A percentile compares a stretch with the other conserved stretches of the same genome.
Conservation (phyloP, 176 grass and related monocot species). For the barley (Hordeum vulgare) region MorexV3_pseudomolecules_assembly NC_058522.1:117174309-117174808, state of each 20-base stretch:
- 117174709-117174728: slow-evolving; percentile 75
- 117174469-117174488: slow-evolving; percentile 91
- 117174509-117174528: slow-evolving; percentile 17
- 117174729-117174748: slow-evolving; percentile 61
- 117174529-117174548: slow-evolving; percentile 20
- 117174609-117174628: slow-evolving; percentile 93
- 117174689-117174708: slow-evolving; percentile 57
- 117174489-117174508: slow-evolving; percentile 20
- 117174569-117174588: slow-evolving; percentile 96
- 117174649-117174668: slow-evolving; percentile 13
- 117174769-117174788: slow-evolving; percentile 15
- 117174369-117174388: slow-evolving; percentile 76
- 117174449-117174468: slow-evolving; percentile 85
- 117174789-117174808: slow-evolving; percentile 8
- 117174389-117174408: slow-evolving; percentile 43
- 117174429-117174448: slow-evolving; percentile 62
- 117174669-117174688: slow-evolving; percentile 6
- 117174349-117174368: slow-evolving; percentile 78
- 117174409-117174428: slow-evolving; percentile 26
- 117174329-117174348: slow-evolving; percentile 82
- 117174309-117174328: slow-evolving; percentile 9
- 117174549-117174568: slow-evolving; percentile 12
- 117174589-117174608: slow-evolving; percentile 93
- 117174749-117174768: slow-evolving; percentile 30
- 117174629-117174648: slow-evolving; percentile 51